phyloP scores from a whole-genome alignment of 1,284 basidiomycete genomes.

The Termitomyces sp. region DNA sequence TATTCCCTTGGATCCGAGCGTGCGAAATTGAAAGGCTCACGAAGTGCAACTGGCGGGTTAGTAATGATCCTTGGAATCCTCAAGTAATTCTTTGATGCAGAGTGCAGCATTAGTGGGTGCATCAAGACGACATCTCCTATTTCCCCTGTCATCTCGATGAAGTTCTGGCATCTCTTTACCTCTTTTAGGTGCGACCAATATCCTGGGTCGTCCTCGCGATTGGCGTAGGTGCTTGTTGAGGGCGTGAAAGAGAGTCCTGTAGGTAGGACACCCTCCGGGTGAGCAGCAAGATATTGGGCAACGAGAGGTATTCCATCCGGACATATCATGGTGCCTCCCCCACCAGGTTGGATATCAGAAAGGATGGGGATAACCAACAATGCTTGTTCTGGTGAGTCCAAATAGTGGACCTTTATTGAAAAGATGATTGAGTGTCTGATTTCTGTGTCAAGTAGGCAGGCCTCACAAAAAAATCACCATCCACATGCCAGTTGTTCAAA shows the following conservation, averaged over 20 bases:
- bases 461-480: constrained; percentile 57
- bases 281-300: constrained; percentile 48
- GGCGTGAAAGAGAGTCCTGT: constrained; percentile 42
- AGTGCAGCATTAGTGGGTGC: constrained; percentile 61
- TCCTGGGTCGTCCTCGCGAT: constrained; percentile 34
- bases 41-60: constrained; percentile 53
- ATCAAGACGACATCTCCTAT: constrained; percentile 57
- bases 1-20: constrained; percentile 40
- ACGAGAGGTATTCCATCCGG: constrained; percentile 48
- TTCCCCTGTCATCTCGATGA: constrained; percentile 53
- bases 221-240: constrained; percentile 31
- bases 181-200: constrained; percentile 40
- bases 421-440: neutral
- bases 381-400: constrained; percentile 59
- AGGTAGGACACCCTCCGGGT: constrained; percentile 52
- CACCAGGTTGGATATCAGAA: constrained; percentile 45
- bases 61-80: constrained; percentile 53
- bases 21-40: constrained; percentile 49
- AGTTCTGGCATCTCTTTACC: constrained; percentile 38
- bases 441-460: neutral
- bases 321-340: constrained; percentile 53
- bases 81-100: constrained; percentile 55
- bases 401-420: constrained; percentile 42
- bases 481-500: constrained; percentile 59
- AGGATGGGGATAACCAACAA: constrained; percentile 57